A percentile compares a stretch with the other conserved stretches of the same genome.
Conservation (phyloP, 257 asterid species). For the Eucommia ulmoides region DNA sequence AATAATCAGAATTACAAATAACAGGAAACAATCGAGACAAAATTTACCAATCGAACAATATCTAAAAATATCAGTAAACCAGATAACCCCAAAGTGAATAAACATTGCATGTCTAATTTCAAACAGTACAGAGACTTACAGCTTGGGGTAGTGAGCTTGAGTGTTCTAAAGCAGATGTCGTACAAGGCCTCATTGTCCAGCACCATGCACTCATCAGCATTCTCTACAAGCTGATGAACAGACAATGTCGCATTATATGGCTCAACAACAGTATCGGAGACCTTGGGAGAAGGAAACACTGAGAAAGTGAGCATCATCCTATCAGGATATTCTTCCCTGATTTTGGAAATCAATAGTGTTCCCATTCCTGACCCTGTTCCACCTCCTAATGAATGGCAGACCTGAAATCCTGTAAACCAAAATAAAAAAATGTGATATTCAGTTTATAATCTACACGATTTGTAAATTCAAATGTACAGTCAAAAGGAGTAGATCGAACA, state of each 20-base stretch:
- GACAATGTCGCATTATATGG: conserved; percentile 41
- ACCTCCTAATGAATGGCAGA: conserved; percentile 42
- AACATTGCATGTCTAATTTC: background rate
- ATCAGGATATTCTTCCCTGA: conserved; percentile 40
- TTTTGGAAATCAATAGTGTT: conserved; percentile 33
- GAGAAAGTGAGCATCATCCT: conserved; percentile 44
- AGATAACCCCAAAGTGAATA: background rate
- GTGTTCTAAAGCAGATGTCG: conserved; percentile 38
- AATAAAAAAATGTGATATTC: too few species aligned
- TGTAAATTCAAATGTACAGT: too few species aligned
- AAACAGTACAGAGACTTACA: conserved; percentile 15
- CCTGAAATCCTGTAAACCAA: conserved; percentile 31
- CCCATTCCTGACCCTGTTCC: conserved; percentile 53
- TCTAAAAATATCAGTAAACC: background rate
- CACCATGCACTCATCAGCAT: conserved; percentile 43
- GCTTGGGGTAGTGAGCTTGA: conserved; percentile 38
- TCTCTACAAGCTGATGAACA: conserved; percentile 48
- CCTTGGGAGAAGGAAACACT: conserved; percentile 43
- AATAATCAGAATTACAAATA: too few species aligned
- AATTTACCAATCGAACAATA: background rate
- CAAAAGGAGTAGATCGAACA: too few species aligned
- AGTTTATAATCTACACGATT: too few species aligned
- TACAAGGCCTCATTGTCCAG: conserved; percentile 33
- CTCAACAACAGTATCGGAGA: conserved; percentile 41
- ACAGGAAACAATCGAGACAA: background rate